Conservation (phyloP, 805 yeast species). For the Kodamaea nitidulidarum region DNA sequence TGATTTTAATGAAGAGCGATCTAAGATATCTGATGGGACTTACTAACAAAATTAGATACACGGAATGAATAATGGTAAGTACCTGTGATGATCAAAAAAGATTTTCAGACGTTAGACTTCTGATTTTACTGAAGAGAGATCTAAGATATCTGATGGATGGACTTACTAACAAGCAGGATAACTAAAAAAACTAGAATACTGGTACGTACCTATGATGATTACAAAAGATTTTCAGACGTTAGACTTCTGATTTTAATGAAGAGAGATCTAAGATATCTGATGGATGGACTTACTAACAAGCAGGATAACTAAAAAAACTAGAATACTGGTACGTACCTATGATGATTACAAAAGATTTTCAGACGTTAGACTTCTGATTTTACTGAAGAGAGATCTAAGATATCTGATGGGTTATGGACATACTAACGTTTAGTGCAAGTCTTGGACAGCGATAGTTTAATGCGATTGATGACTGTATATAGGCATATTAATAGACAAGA, state of each 20-base stretch:
- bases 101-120: constrained; percentile 43
- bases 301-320: background rate
- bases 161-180: background rate
- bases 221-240: constrained; percentile 36
- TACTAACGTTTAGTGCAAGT: constrained; percentile 2
- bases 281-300: constrained; percentile 1
- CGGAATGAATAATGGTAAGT: no score
- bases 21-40: constrained; percentile 21
- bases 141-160: constrained; percentile 17
- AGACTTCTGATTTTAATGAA: constrained; percentile 38
- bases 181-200: no score
- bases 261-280: constrained; percentile 32
- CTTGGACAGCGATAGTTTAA: no score
- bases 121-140: constrained; percentile 32
- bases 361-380: constrained; percentile 43
- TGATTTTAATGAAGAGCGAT: constrained; percentile 32
- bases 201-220: constrained; percentile 25
- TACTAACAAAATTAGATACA: constrained; percentile 4
- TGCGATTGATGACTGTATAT: background rate
- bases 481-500: background rate
- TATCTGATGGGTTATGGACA: constrained; percentile 16
- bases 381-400: constrained; percentile 33
- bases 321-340: constrained; percentile 9
- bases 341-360: constrained; percentile 33
- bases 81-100: constrained; percentile 31